A percentile compares a stretch with the other conserved stretches of the same genome.
These are phyloP conservation scores for Penicillium crystallinum DNA, from an alignment of 495 filamentous ascomycete genomes.

Conservation along the genomic window DNA sequence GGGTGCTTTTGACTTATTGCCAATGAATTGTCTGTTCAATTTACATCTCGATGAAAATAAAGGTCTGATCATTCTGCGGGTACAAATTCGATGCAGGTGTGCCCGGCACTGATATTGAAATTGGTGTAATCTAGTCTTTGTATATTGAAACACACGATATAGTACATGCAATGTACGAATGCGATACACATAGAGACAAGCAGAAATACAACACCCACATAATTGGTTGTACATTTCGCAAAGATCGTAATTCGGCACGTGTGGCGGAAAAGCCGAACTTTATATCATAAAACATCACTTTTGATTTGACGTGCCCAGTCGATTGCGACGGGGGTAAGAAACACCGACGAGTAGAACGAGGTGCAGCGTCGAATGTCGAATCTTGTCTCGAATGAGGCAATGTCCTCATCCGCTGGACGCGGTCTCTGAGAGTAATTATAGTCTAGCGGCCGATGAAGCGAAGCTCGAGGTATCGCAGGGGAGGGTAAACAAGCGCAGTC, in stretches of 20 bases:
- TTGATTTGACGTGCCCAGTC: neutral
- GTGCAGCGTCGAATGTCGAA: no score
- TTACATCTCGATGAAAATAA: no score
- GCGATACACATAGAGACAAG: no score
- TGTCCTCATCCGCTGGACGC: neutral
- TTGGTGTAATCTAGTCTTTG: neutral
- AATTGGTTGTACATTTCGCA: no score
- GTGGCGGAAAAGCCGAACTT: neutral
- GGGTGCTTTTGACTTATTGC: constrained; percentile 10
- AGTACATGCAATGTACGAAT: no score
- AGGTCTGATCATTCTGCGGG: no score
- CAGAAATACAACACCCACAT: no score
- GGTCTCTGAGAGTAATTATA: neutral
- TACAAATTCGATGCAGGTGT: neutral
- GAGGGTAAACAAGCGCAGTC: constrained; percentile 46
- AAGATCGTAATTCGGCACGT: neutral
- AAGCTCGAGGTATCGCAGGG: constrained; percentile 45
- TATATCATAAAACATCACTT: neutral
- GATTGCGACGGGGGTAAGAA: no score
- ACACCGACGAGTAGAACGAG: no score
- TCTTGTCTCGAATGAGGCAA: no score
- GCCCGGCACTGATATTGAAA: neutral
- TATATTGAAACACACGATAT: neutral
- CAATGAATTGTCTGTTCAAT: no score
- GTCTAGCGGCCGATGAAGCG: constrained; percentile 39